Evolutionary conservation across 495 filamentous ascomycete genomes (phyloP), one percentile per base, ranked within the genome.

Genomic region (Penicillium daleae): DNA sequence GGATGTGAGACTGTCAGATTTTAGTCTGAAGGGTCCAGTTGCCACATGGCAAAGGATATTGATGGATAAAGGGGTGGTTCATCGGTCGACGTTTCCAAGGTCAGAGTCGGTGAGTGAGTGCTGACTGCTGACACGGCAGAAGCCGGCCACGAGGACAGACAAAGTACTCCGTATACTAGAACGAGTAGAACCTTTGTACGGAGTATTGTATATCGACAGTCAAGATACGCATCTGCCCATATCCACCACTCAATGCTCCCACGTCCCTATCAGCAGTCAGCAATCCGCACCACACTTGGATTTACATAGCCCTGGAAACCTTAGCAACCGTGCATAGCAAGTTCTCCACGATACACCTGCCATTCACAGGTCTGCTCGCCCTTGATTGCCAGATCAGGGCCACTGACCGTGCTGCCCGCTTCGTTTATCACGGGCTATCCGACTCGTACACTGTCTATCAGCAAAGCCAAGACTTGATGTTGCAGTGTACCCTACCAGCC

Each of bases 401-500:
- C 55, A 63, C 19, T 59, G 49, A 59, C 24, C 21, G 19, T 2
- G 5, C 55, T 63, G 57, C 62, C 62, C 62, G 62, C 57, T 59
- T 64, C 35, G 24, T 57, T 56, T 64, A 51, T 55, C 50, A 56
- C 12, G 21, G 10, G 33, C 6, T 24, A 35, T 32, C n/a, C 40
- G 35, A 59, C 39, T 31, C 35, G 10, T 31, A 42, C 12, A 13
- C 17, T 29, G 51, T 17, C 4, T n/a, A 46, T 27, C 21, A 24
- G 37, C 27, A 39, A 24, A 48, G 63, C 58, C 63, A 65, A 65
- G 64, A 55, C 19, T 4, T 61, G 33, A 58, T 48, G 63, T 65
- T 69, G 66, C 69, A 68, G 49, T 63, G 51, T 26, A 56, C 32
- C 51, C 46, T 66, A 46, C 63, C 61, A 59, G 63, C 61, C 69